Evolutionary conservation across 1,284 basidiomycete species (phyloP), one percentile per base, ranked within the genome.

Genomic region (Apiotrichum veenhuisii): DNA sequence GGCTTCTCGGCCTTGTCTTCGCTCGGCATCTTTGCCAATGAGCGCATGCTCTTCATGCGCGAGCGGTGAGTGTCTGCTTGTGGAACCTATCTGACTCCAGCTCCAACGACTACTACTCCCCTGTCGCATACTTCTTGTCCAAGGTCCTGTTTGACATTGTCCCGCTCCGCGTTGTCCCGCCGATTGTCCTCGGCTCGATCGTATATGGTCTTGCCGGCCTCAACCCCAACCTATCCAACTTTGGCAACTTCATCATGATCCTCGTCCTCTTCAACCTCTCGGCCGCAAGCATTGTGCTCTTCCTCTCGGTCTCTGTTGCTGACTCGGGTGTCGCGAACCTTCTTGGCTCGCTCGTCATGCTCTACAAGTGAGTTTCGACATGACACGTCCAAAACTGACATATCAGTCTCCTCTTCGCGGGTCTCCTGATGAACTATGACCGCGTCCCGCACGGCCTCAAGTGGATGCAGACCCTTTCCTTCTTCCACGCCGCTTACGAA

Each of bases 401-500:
- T 30, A 5, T 3, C 61, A 97, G 93, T 73, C 80, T 98, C 54
- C 82, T 98, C 57, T 98, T 98, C 77, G 94, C 94, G 7, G 95
- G 95, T 5, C 79, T 98, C 56, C 80, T 98, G 55, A 92, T 98
- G 80, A 98, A 98, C 76, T 85, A 92, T 48, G 89, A 94, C 64
- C 86, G 88, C 25, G 84, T 97, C 14, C 82, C 85, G 0, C 80
- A 81, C 0, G 81, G 80, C 38, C 80, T 95, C 48, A 85, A 84
- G 57, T 96, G 91, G 90, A 79, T 98, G 62, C 88, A 91, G 71
- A 91, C 88, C 1, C 72, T 91, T 15, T 95, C 91, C 3, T 98
- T 98, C 82, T 98, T 96, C 86, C 95, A 98, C 77, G 94, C 95
- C n/a, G 95, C 89, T 0, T 98, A 92, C 70, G 95, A 98, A 78